These are phyloP conservation scores for Aureobasidium sp. DNA, from an alignment of 2,329 filamentous ascomycete species.

Conservation along the genomic window DNA sequence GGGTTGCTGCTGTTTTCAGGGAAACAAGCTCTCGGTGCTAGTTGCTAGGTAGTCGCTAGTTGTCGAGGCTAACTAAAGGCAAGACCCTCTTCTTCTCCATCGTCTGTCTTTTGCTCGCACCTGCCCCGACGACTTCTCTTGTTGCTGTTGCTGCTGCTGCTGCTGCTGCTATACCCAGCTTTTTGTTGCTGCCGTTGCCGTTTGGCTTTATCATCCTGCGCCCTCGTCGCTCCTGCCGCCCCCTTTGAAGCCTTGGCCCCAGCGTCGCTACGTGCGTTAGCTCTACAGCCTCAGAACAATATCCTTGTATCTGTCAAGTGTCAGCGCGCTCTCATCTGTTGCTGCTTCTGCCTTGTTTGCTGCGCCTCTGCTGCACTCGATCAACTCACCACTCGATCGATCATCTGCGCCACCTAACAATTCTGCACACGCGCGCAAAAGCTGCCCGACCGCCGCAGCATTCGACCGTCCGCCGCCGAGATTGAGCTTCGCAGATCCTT, in stretches of 20 bases:
- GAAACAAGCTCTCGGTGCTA: conserved; percentile 12
- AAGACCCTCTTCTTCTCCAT: background rate
- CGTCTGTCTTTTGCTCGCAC: background rate
- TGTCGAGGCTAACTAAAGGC: background rate
- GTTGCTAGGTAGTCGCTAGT: background rate
- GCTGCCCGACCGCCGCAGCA: background rate
- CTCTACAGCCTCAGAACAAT: conserved; percentile 1
- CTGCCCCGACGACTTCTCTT: background rate
- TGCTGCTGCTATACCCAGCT: too few species aligned
- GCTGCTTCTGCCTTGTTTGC: background rate
- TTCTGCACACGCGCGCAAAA: background rate
- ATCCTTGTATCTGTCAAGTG: conserved; percentile 7
- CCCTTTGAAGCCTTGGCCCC: conserved; percentile 2
- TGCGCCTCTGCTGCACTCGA: background rate
- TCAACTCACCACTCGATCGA: background rate
- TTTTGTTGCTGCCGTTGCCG: background rate
- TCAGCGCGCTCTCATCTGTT: background rate
- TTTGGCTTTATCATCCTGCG: conserved; percentile 12
- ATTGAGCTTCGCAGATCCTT: conserved; percentile 14
- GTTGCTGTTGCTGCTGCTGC: too few species aligned
- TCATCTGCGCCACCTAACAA: background rate
- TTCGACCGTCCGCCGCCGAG: background rate
- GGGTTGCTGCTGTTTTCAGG: background rate
- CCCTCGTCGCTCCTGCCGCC: background rate
- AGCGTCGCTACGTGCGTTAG: conserved; percentile 11